Conservation (phyloP, 1,284 basidiomycete genomes). For the Moesziomyces globuligerus region DNA sequence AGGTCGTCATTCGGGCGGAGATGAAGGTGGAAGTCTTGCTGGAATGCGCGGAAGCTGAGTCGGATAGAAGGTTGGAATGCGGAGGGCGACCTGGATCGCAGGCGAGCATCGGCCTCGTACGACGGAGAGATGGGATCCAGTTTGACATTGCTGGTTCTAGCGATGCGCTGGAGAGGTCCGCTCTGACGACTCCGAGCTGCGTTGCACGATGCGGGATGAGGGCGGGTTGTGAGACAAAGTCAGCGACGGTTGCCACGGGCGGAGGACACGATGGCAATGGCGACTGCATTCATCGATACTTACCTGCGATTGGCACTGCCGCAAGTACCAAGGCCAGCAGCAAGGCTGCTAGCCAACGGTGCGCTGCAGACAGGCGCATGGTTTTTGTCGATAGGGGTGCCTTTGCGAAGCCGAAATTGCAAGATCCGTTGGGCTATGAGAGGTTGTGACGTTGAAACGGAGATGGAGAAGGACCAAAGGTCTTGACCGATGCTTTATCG, state of each 20-base stretch:
- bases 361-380: slow-evolving; percentile 15
- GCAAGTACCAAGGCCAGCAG: slow-evolving; percentile 20
- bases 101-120: not conserved
- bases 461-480: not conserved
- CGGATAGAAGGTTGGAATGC: slow-evolving; percentile 33
- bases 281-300: not conserved
- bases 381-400: too few species aligned
- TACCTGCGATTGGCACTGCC: slow-evolving; percentile 4
- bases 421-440: too few species aligned
- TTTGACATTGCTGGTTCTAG: slow-evolving; percentile 25
- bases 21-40: slow-evolving; percentile 56
- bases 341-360: slow-evolving; percentile 26
- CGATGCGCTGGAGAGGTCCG: slow-evolving; percentile 38
- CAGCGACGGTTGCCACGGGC: too few species aligned
- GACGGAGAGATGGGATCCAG: slow-evolving; percentile 12
- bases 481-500: too few species aligned
- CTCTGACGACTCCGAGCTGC: slow-evolving; percentile 32
- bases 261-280: too few species aligned
- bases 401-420: too few species aligned
- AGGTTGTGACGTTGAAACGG: too few species aligned
- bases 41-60: slow-evolving; percentile 56
- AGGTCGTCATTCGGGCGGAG: slow-evolving; percentile 55
- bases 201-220: too few species aligned
- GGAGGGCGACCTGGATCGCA: slow-evolving; percentile 10
- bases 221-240: too few species aligned